Evolutionary conservation across 306 rosid species (phyloP), one percentile per base, ranked within the genome.

Genomic region (Inga laurina): DNA sequence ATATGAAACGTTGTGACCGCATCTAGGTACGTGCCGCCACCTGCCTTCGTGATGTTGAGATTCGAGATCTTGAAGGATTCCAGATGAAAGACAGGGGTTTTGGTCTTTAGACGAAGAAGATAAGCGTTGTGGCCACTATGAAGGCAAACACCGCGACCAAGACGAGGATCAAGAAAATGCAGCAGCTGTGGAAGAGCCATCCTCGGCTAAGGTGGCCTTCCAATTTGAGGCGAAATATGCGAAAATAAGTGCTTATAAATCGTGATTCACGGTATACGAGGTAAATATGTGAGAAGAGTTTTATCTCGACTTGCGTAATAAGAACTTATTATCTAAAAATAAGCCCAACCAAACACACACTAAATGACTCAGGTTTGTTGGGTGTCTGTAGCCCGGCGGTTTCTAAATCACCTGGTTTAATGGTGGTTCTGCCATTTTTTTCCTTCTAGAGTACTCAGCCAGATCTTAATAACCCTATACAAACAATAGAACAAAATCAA

Each of bases 371-470:
- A n/a, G 7, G 59, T 16, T 52, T 19, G 59, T 21, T 19, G 90
- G 87, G 78, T 85, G 85, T 45, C 77, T 84, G 57, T 79, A 88
- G 4, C 93, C 95, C 3, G 97, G 97, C 8, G 98, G 97, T 75
- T 88, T 21, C 24, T 56, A 3, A 21, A 19, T 92, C 83, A 41
- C 54, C 4, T 89, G 94, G n/a, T 81, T 88, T 14, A 1, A 74
- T 21, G 89, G 76, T 51, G 83, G 57, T 61, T 78, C 81, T 10
- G 82, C 77, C 98, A 91, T 92, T 48, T 24, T 15, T 13, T 11
- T 27, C 30, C 66, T 12, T 34, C 10, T 11, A 24, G n/a, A 8
- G 49, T 68, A 32, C 34, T 32, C 10, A 41, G 16, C 24, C 39
- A 2, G 41, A n/a, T 62, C 77, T 37, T 70, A 19, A 18, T 21